A percentile compares a stretch with the other conserved stretches of the same genome.
phyloP scores from a whole-genome alignment of 768 basidiomycete species.

The Lactifluus volemus region DNA sequence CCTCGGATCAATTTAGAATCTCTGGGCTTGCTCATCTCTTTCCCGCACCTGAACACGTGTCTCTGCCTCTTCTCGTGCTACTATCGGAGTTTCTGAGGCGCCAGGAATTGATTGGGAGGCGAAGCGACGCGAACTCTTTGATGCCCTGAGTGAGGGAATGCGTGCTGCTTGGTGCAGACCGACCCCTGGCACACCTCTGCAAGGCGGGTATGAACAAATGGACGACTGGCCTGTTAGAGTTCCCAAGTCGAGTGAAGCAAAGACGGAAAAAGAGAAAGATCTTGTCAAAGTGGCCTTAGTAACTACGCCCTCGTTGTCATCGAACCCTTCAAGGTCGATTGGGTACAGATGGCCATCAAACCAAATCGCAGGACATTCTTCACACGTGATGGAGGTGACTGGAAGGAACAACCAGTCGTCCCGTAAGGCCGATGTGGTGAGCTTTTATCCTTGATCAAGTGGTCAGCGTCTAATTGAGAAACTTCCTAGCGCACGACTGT shows the following conservation, averaged over 20 bases:
- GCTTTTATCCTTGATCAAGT: neutral
- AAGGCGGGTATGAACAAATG: constrained; percentile 46
- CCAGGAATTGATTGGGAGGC: constrained; percentile 53
- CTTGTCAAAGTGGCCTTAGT: constrained; percentile 45
- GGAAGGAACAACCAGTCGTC: constrained; percentile 55
- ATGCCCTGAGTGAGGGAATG: constrained; percentile 49
- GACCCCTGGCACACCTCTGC: constrained; percentile 47
- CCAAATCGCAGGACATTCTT: constrained; percentile 56
- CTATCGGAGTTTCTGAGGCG: constrained; percentile 15
- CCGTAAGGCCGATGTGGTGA: constrained; percentile 33
- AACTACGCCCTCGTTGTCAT: constrained; percentile 69
- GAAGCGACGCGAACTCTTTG: constrained; percentile 52
- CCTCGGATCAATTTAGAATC: constrained; percentile 69
- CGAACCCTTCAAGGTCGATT: constrained; percentile 64
- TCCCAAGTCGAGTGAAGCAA: constrained; percentile 35
- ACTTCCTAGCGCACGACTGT: neutral
- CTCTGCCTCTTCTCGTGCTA: constrained; percentile 21
- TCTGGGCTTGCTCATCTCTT: constrained; percentile 48
- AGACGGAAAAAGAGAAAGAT: constrained; percentile 34
- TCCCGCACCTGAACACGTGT: constrained; percentile 38
- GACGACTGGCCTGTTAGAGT: constrained; percentile 53
- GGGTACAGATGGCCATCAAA: constrained; percentile 46
- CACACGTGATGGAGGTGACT: constrained; percentile 37
- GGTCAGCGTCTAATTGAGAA: neutral
- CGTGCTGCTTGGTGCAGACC: constrained; percentile 68